Base-by-base conservation (phyloP, 345 rosid species). In the Syzygium grande region DNA sequence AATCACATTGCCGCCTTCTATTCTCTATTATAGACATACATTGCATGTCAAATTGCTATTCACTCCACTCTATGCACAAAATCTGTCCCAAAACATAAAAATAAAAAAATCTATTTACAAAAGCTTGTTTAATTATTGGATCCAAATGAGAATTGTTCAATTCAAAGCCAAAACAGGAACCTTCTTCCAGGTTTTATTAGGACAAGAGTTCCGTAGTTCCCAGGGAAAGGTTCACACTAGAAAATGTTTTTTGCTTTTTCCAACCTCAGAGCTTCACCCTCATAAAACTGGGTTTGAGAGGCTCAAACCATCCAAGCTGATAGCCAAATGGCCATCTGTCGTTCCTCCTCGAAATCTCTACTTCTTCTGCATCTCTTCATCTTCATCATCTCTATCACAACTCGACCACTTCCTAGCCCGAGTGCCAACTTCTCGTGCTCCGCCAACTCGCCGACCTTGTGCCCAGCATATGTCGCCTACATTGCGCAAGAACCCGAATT, bases 381-480 rank as follows among this genome's bases (percentile, higher is more conserved):
- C 56, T 38, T 43, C 30, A 84, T 58, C 52, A 80, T 84, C 87
- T 87, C 85, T 54, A 84, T 88, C 84, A 54, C 83, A n/a, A 89
- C 93, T 85, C 91, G 89, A 68, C 29, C 88, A 73, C 88, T 88
- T n/a, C 65, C 86, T 22, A 51, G 77, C 61, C 79, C 63, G 41
- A 90, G 87, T 43, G 83, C 94, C 46, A 87, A 89, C 65, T 93
- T 89, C 88, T 92, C 92, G 2, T 92, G 95, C 91, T 86, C 90
- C 9, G 68, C 51, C 21, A 77, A 88, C 86, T 88, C 91, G 2
- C 8, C 51, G 17, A 15, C 52, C 6, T 52, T 92, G 11, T 95
- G 96, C 89, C 15, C 56, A 55, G 53, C 95, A 59, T 94, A 93
- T 41, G 80, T 90, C 4, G 58, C 93, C 15, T 95, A 94, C 87